Evolutionary conservation across 2,329 filamentous ascomycete genomes (phyloP).

Genomic region (Trichophyton equinum): DNA sequence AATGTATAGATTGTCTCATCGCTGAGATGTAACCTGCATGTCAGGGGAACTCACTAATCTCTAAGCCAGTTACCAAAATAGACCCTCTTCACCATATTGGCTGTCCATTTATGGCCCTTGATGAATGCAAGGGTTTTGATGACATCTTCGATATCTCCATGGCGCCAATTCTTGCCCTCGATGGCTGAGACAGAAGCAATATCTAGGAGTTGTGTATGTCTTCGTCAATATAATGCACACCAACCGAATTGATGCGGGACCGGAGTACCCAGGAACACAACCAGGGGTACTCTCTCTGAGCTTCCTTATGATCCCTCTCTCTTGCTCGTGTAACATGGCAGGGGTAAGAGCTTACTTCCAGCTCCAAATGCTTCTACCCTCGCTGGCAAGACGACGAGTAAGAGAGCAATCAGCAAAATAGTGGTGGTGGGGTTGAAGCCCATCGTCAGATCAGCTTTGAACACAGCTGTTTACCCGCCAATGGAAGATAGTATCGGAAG

Average conservation of each 20-base stretch:
- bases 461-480: background rate
- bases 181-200: slow-evolving; percentile 39
- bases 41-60: slow-evolving; percentile 48
- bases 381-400: slow-evolving; percentile 9
- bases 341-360: slow-evolving; percentile 10
- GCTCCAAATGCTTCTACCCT: slow-evolving; percentile 11
- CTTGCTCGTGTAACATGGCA: background rate
- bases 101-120: slow-evolving; percentile 73
- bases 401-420: background rate
- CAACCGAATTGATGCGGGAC: background rate
- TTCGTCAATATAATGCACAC: background rate
- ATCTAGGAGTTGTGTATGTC: slow-evolving; percentile 19
- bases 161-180: slow-evolving; percentile 41
- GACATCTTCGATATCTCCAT: slow-evolving; percentile 66
- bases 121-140: slow-evolving; percentile 66
- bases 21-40: background rate
- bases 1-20: background rate
- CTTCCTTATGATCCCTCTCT: background rate
- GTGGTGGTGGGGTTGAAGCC: slow-evolving; percentile 2
- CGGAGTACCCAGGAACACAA: too few relatives aligned
- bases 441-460: background rate
- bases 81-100: slow-evolving; percentile 61
- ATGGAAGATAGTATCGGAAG: background rate
- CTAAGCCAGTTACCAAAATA: slow-evolving; percentile 83
- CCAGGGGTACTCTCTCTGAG: background rate